Evolutionary conservation across 345 rosid species (phyloP), one percentile per base, ranked within the genome.

Genomic region (Moricandia arvensis): DNA sequence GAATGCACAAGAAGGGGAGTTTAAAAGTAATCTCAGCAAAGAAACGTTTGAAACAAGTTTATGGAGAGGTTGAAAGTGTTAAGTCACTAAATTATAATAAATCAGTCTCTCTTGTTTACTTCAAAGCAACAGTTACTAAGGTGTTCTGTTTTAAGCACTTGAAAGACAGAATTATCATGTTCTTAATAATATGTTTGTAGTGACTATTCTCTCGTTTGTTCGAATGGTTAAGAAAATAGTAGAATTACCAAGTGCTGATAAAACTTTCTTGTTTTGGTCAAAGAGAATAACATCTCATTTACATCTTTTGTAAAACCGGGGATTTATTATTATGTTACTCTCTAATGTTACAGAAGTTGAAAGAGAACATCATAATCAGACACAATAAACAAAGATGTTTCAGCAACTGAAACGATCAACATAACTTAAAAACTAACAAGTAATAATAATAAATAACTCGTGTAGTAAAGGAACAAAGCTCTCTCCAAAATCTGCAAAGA

Each of bases 401-500:
- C 65, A 69, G 12, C 49, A 37, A 63, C 79, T 69, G 41, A 47
- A 75, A 30, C 63, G 54, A 68, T 54, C 65, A 70, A 43, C 49
- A 55, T 24, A 35, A 71, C 9, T 21, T 8, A 8, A 57, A 18
- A 77, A 64, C 79, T 75, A 37, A 63, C 16, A 33, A 12, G 35
- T 29, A 43, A 43, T 7, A 8, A 61, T 15, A 41, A 37, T 5
- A 34, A 62, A 45, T 47, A 51, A 6, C 29, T 51, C 63, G 53
- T 41, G 66, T 63, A 45, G 16, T 77, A 66, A 45, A 66, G 66
- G 66, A 66, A 60, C 81, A 66, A 59, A 60, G 73, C 64, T 67
- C 77, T 66, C 77, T 59, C 65, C 3, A 66, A 45, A 65, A 64
- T 47, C 76, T 77, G 71, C 58, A 76, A 74, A 58, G 53, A 77